Evolutionary conservation across 805 yeast species (phyloP), one percentile per base, ranked within the genome.

Genomic region (Candida koratica): DNA sequence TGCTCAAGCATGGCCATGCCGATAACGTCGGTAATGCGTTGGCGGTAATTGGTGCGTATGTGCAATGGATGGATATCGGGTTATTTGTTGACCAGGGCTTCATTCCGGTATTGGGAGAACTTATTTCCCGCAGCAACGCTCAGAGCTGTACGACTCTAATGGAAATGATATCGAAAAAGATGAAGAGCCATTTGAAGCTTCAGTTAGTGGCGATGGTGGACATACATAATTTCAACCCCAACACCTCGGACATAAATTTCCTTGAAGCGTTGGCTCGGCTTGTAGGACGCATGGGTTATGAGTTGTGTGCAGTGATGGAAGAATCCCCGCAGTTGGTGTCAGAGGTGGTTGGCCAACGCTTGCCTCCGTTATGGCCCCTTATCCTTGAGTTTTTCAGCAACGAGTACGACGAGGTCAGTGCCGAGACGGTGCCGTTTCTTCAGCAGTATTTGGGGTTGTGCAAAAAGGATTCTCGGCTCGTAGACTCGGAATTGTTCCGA

Each of bases 31-130:
- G 72, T 43, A 73, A 73, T 41, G 63, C 78, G 5, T 68, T 87
- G 33, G 68, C 69, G 35, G 79, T 79, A 37, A 76, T 93, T 38
- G 97, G 97, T 8, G 77, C 78, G 9, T 93, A 84, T 73, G 84
- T 88, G 16, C 80, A 89, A 16, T 93, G 99, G 98, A 86, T 89
- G 56, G 94, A 86, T 55, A 79, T 89, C 42, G 68, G 80, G 37
- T 66, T 86, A 47, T 77, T 90, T 37, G 70, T 88, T 19, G 77
- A 76, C 33, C 69, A 73, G 22, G 74, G 74, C 15, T 79, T 75
- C 46, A 63, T 85, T 48, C 59, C 67, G 17, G 53, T 74, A 24
- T 17, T 42, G 9, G 32, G 35, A n/a, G 32, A 38, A n/a, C 19
- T 37, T 4, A 31, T 44, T 6, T 25, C 37, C 12, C 33, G 34